phyloP scores from a whole-genome alignment of 352 stramenopile species.

The Phytopythium aichiense region DNA sequence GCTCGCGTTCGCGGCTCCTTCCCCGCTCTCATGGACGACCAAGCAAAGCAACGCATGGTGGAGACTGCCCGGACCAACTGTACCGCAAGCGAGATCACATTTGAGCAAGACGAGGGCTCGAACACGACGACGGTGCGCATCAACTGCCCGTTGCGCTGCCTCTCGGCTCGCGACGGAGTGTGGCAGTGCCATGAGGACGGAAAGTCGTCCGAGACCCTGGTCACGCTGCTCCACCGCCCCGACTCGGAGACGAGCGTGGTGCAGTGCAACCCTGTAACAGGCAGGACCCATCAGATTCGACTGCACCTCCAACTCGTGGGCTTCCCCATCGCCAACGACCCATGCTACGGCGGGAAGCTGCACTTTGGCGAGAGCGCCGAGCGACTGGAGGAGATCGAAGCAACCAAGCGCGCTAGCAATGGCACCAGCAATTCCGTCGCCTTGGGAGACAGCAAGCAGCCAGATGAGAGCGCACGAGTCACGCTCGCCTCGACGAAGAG shows the following conservation, averaged over 20 bases:
- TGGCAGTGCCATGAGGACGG: conserved; percentile 82
- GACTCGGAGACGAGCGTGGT: conserved; percentile 85
- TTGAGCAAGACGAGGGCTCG: conserved; percentile 24
- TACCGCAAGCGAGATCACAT: conserved; percentile 44
- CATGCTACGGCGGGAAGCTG: conserved; percentile 94
- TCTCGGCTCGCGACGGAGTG: conserved; percentile 77
- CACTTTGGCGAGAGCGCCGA: conserved; percentile 81
- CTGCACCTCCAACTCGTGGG: conserved; percentile 93
- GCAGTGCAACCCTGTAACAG: conserved; percentile 92
- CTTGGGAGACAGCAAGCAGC: background rate
- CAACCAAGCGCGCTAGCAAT: conserved; percentile 33
- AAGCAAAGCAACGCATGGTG: conserved; percentile 35
- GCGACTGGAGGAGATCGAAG: conserved; percentile 38
- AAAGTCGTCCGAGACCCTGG: conserved; percentile 74
- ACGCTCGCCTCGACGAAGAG: conserved; percentile 27
- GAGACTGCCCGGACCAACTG: conserved; percentile 38
- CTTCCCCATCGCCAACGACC: conserved; percentile 96
- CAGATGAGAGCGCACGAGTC: background rate
- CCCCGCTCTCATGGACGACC: conserved; percentile 35
- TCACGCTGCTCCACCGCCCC: conserved; percentile 47
- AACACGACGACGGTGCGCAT: conserved; percentile 42
- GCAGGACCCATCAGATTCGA: conserved; percentile 97
- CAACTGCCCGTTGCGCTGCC: conserved; percentile 76
- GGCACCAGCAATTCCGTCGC: background rate
- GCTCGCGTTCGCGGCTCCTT: conserved; percentile 91